These are phyloP conservation scores for Scedosporium apiospermum DNA, from an alignment of 2,329 filamentous ascomycete genomes.

Conservation along the genomic window DNA sequence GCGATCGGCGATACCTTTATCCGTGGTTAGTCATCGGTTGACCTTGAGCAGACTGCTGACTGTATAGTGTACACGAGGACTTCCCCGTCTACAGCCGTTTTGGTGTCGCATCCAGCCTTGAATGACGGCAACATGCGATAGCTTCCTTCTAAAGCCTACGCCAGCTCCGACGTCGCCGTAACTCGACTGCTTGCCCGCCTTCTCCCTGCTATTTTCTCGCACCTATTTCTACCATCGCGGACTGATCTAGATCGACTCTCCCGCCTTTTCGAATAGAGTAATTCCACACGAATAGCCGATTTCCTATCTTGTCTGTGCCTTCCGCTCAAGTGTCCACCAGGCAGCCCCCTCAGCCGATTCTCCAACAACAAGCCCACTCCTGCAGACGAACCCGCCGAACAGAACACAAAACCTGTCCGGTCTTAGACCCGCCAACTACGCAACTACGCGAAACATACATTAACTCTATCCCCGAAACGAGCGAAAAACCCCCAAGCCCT, in stretches of 20 bases:
- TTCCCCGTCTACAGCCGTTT: too few species aligned
- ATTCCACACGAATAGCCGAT: neutral
- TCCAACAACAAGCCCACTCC: neutral
- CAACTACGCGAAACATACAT: neutral
- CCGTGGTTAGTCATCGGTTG: neutral
- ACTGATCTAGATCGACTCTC: neutral
- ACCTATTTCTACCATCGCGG: neutral
- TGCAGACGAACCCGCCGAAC: neutral
- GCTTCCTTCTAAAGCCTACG: neutral
- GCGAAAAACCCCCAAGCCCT: neutral
- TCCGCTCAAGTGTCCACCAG: neutral
- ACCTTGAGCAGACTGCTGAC: too few species aligned
- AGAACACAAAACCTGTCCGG: neutral
- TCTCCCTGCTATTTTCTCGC: neutral
- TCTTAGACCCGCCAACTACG: neutral
- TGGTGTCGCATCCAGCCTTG: neutral
- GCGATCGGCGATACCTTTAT: neutral
- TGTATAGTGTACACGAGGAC: neutral
- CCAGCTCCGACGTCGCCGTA: slow-evolving; percentile 1
- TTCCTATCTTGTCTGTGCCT: neutral
- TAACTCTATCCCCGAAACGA: neutral
- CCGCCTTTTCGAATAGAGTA: neutral
- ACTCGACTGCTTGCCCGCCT: too few species aligned
- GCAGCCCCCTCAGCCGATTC: neutral
- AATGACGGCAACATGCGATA: slow-evolving; percentile 7